Conservation (phyloP, 352 stramenopile species). For the Aphanomyces invadans region DNA sequence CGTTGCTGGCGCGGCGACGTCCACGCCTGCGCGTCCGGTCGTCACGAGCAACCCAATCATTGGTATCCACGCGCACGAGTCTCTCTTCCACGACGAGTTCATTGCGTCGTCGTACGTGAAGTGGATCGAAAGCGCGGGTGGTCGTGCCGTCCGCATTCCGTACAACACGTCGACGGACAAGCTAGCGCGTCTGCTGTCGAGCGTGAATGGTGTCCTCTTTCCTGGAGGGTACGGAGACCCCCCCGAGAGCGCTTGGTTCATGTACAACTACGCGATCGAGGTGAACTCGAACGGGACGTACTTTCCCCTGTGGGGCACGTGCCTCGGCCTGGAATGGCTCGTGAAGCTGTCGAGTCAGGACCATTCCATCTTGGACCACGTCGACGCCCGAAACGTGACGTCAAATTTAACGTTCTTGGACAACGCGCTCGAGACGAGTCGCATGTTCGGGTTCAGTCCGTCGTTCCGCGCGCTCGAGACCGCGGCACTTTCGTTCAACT, state of each 20-base stretch:
- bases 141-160: constrained; percentile 59
- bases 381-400: constrained; percentile 78
- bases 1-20: not conserved
- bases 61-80: constrained; percentile 17
- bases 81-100: constrained; percentile 45
- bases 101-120: constrained; percentile 75
- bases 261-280: constrained; percentile 48
- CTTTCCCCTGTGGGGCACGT: constrained; percentile 73
- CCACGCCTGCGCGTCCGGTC: not conserved
- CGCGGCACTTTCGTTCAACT: constrained; percentile 68
- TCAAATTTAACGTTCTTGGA: constrained; percentile 67
- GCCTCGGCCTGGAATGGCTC: constrained; percentile 75
- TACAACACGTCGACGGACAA: constrained; percentile 58
- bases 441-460: constrained; percentile 37
- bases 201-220: constrained; percentile 65
- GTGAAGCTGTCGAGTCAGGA: constrained; percentile 50
- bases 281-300: constrained; percentile 58
- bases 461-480: constrained; percentile 38
- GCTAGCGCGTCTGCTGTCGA: constrained; percentile 43
- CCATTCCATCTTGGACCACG: constrained; percentile 36
- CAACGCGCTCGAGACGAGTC: constrained; percentile 31
- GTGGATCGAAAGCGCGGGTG: constrained; percentile 67
- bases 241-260: constrained; percentile 45
- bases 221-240: constrained; percentile 44
- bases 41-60: constrained; percentile 18